These are phyloP conservation scores for Citeromyces matritensis DNA, from an alignment of 805 yeast species.

Conservation along the genomic window DNA sequence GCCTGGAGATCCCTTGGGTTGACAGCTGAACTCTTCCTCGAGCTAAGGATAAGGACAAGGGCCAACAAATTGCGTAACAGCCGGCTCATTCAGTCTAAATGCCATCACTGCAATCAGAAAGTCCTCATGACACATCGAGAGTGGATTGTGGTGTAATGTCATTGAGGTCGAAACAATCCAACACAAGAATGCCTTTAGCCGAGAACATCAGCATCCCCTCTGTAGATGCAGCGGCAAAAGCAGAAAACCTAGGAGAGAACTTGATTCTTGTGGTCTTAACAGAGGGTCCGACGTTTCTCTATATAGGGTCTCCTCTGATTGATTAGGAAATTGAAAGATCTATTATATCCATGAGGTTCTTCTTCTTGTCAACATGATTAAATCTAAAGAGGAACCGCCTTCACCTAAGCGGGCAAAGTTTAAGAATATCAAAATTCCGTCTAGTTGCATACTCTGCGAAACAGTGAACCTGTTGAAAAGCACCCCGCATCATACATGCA, in stretches of 20 bases:
- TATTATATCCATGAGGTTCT: constrained; percentile 70
- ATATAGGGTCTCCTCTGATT: constrained; percentile 58
- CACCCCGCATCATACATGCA: constrained; percentile 87
- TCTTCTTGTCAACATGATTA: constrained; percentile 74
- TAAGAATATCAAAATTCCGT: constrained; percentile 70
- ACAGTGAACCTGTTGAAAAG: constrained; percentile 69
- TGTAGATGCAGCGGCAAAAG: constrained; percentile 91
- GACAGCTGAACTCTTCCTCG: too few relatives aligned
- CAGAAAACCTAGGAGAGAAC: constrained; percentile 81
- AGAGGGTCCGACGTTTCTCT: constrained; percentile 64
- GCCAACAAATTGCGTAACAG: too few relatives aligned
- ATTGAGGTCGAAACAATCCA: constrained; percentile 93
- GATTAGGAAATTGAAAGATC: constrained; percentile 82
- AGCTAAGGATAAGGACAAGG: too few relatives aligned
- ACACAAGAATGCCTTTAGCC: constrained; percentile 55
- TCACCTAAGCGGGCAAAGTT: constrained; percentile 79
- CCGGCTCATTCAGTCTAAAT: constrained; percentile 82
- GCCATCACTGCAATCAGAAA: constrained; percentile 80
- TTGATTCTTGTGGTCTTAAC: constrained; percentile 65
- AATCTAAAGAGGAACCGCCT: constrained; percentile 74
- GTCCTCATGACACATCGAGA: constrained; percentile 42
- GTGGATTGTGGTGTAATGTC: constrained; percentile 82
- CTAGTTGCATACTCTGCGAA: constrained; percentile 78
- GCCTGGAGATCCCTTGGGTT: too few relatives aligned
- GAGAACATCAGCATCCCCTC: constrained; percentile 82